Percentiles rank a stretch among this genome's conserved stretches.
These are phyloP conservation scores for Linderina pennispora DNA, from an alignment of 192 early-diverging fungal genomes.

Conservation along the genomic window DNA sequence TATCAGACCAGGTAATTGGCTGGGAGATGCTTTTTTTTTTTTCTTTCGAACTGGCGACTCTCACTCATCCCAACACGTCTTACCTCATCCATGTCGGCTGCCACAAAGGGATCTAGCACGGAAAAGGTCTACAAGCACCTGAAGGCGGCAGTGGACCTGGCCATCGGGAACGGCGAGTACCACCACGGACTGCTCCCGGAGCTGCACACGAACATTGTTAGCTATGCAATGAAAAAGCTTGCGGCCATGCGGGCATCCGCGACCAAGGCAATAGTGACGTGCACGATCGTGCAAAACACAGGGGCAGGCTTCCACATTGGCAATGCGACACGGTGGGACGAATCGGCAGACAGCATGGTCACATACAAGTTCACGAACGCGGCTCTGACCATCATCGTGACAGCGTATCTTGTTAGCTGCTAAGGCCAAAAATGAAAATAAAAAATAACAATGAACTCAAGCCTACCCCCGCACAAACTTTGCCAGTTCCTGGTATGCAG, in stretches of 20 bases:
- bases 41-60: too few species aligned
- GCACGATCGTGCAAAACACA: slow-evolving; percentile 36
- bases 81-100: too few species aligned
- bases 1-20: too few species aligned
- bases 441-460: background rate
- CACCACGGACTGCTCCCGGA: slow-evolving; percentile 14
- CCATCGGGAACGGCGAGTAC: slow-evolving; percentile 24
- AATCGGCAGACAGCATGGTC: slow-evolving; percentile 11
- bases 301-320: slow-evolving; percentile 28
- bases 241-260: slow-evolving; percentile 2
- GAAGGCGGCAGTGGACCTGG: slow-evolving; percentile 33
- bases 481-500: slow-evolving; percentile 38
- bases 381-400: slow-evolving; percentile 17
- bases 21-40: too few species aligned
- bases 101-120: background rate
- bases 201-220: slow-evolving; percentile 34
- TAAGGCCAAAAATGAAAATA: background rate
- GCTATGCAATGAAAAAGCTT: slow-evolving; percentile 37
- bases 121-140: slow-evolving; percentile 23
- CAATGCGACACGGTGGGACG: slow-evolving; percentile 27
- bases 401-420: slow-evolving; percentile 18
- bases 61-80: too few species aligned
- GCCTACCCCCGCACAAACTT: slow-evolving; percentile 8
- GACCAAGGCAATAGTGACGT: slow-evolving; percentile 25
- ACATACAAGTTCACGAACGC: slow-evolving; percentile 25